phyloP scores from a whole-genome alignment of 1,284 basidiomycete species.

The Microbotryum silenes-acaulis region DNA sequence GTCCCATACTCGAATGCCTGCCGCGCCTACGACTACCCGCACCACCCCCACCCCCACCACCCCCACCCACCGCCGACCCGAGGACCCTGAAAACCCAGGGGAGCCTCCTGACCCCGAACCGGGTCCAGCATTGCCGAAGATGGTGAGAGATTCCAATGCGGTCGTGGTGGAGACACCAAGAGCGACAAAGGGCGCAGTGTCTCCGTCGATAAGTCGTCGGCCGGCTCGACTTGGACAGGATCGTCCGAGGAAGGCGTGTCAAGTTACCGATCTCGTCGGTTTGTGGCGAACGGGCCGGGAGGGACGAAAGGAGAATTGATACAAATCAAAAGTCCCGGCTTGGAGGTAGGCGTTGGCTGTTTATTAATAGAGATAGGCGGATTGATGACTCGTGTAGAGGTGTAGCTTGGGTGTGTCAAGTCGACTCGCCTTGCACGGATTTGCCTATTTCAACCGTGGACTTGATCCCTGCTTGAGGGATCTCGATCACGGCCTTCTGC shows the following conservation, averaged over 20 bases:
- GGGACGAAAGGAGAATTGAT: conserved; percentile 45
- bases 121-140: conserved; percentile 70
- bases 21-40: conserved; percentile 13
- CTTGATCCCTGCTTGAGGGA: conserved; percentile 63
- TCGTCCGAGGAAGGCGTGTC: conserved; percentile 18
- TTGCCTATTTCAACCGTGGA: conserved; percentile 80
- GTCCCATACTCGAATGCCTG: conserved; percentile 2
- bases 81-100: not conserved
- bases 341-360: conserved; percentile 80
- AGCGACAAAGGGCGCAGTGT: conserved; percentile 39
- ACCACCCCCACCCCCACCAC: conserved; percentile 6
- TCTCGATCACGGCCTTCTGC: conserved; percentile 68
- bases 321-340: conserved; percentile 68
- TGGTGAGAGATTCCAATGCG: conserved; percentile 78
- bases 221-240: conserved; percentile 29
- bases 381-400: not conserved
- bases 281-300: not conserved
- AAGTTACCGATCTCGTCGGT: conserved; percentile 32
- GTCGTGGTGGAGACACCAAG: conserved; percentile 77
- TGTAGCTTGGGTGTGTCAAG: not conserved
- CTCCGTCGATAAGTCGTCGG: conserved; percentile 39
- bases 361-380: not conserved
- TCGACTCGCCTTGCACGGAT: conserved; percentile 14
- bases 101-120: conserved; percentile 5
- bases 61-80: conserved; percentile 2